Base-by-base conservation (phyloP, 805 yeast species). In the Yarrowia sp. region DNA sequence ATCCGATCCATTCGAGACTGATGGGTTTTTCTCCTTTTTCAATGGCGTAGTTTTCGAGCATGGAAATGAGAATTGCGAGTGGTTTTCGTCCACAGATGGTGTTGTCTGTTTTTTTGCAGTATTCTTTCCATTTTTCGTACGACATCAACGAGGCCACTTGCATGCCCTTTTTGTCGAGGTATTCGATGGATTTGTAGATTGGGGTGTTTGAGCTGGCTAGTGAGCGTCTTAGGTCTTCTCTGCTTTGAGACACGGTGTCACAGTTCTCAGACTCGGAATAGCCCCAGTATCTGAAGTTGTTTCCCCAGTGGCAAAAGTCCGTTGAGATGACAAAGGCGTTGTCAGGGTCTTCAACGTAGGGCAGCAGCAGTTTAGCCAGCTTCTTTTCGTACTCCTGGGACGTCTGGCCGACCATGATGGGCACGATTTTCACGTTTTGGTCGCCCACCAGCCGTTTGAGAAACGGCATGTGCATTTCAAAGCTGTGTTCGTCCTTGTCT, bases 251-350 rank as follows among this genome's bases (percentile, higher is more conserved):
- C 5, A 66, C 35, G 3, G 28, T 12, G n/a, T 19, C 43, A 4
- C 54, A 51, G 14, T 28, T 19, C 14, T 44, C 36, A 1, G 24
- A 14, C 3, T 78, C 70, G 0, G 85, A 79, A 67, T 85, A 86
- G 7, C 78, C 76, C 3, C 83, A 83, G 70, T 84, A 88, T 14
- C 82, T 82, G 71, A 88, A 88, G 40, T 90, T 74, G 2, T 79
- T 69, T 1, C 92, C 92, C 99, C 99, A 95, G 73, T 95, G 99
- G 72, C 98, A 92, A 71, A 95, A 95, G 77, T 95, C 99, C 1
- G 93, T 84, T 72, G 96, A 89, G 4, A 95, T 81, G 16, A 90
- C 84, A 74, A 95, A 89, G 1, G 90, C 86, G 70, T 84, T 85
- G 24, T 76, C 75, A 32, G 82, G 80, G 69, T 86, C 82, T 6